Conservation (phyloP, 345 rosid genomes). For the Populus tremula region DNA sequence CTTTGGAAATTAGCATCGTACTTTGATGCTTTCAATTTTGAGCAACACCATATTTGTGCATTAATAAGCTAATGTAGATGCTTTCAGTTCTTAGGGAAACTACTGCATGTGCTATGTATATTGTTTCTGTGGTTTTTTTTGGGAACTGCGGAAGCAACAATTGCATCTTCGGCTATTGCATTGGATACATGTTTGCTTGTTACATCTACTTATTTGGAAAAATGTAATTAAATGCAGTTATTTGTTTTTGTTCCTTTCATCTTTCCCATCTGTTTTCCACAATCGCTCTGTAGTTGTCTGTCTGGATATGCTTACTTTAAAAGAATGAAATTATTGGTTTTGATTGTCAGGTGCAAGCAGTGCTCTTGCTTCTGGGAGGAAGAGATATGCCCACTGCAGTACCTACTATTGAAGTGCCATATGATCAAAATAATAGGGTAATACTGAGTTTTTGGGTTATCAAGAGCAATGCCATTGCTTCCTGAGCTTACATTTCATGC, state of each 20-base stretch:
- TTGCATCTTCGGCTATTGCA: background rate
- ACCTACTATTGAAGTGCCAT: constrained; percentile 48
- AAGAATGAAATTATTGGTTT: constrained; percentile 4
- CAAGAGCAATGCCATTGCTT: background rate
- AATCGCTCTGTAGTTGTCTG: background rate
- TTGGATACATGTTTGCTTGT: background rate
- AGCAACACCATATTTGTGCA: background rate
- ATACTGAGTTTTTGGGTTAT: constrained; percentile 9
- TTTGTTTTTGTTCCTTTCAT: background rate
- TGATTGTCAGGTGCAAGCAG: constrained; percentile 57
- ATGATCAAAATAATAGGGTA: constrained; percentile 48
- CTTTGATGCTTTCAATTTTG: background rate
- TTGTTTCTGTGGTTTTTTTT: background rate
- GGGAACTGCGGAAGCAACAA: background rate
- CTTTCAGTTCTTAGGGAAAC: background rate
- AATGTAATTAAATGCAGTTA: background rate
- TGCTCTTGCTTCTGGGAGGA: constrained; percentile 67
- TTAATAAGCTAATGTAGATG: background rate
- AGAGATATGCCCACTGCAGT: constrained; percentile 51
- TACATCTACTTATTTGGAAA: background rate
- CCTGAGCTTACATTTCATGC: constrained; percentile 7
- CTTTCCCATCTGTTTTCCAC: background rate
- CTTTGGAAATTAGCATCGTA: background rate
- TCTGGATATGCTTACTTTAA: background rate
- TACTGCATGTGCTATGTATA: background rate